Base-by-base conservation (phyloP, 345 rosid genomes). In the Salix brachista region DNA sequence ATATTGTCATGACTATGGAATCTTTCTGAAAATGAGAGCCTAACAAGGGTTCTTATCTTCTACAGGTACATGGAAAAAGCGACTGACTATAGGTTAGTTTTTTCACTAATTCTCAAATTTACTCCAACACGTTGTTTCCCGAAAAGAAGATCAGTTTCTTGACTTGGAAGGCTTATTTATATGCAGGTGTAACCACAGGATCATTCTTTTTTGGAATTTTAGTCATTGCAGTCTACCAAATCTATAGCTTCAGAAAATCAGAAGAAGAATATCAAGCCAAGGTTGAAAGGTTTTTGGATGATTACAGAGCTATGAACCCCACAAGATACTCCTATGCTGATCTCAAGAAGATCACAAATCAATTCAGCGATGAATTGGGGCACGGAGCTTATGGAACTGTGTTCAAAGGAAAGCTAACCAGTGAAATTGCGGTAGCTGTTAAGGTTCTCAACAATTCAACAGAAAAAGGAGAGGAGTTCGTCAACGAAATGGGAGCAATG, bases 321-420 rank as follows among this genome's bases (percentile, higher is more conserved):
- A 72, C 75, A 72, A 72, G 75, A 72, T 72, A 72, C 28, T 56
- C 75, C 0, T 70, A 70, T 14, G 21, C 13, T 28, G 73, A 70
- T 70, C 60, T 70, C 8, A 70, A 70, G 19, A 44, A 36, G 54
- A 72, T 72, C 37, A 72, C 75, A 56, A 11, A 37, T 54, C 75
- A 56, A 36, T 72, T 72, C 23, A 54, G 37, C 30, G 64, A 54
- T 3, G 60, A 54, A 1, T 54, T 72, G 26, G 75, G 75, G 10
- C 48, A 72, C 36, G 75, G 75, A 72, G 65, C 75, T 6, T 72
- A 34, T 72, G 75, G 75, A 72, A 36, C 46, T 19, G 75, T 72
- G 21, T 72, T 72, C 34, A 72, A 58, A 16, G 75, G 75, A 56
- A 72, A 72, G 46, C 41, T 72, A 18, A 54, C 75, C 12, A 72